A percentile compares a stretch with the other conserved stretches of the same genome.
These are phyloP conservation scores for Yamadazyma scolyti DNA, from an alignment of 805 yeast species.

Conservation along the genomic window DNA sequence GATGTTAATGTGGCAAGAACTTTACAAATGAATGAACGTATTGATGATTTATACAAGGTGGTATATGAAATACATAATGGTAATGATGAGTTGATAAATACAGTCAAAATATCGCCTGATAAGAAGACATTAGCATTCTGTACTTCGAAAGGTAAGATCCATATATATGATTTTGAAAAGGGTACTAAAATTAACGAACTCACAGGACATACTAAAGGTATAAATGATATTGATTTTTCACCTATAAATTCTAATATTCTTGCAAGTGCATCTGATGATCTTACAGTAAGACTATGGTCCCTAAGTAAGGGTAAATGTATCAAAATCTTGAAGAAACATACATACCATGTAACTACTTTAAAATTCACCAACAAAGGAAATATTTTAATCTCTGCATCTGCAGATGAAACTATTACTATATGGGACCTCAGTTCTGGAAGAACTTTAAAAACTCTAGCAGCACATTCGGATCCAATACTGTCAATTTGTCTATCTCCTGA, in stretches of 20 bases:
- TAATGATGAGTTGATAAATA: slow-evolving; percentile 4
- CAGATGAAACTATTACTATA: slow-evolving; percentile 85
- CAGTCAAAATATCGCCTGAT: slow-evolving; percentile 56
- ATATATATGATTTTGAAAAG: slow-evolving; percentile 17
- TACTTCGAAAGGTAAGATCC: slow-evolving; percentile 26
- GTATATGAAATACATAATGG: slow-evolving; percentile 1
- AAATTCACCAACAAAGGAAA: slow-evolving; percentile 73
- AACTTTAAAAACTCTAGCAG: slow-evolving; percentile 75
- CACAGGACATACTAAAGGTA: slow-evolving; percentile 63
- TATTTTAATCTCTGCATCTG: slow-evolving; percentile 72
- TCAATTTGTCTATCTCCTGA: slow-evolving; percentile 71
- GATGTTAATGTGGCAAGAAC: too few species aligned
- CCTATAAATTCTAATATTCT: slow-evolving; percentile 63
- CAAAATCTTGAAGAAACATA: slow-evolving; percentile 66
- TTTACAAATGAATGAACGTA: not conserved
- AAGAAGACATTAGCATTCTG: slow-evolving; percentile 55
- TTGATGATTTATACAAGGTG: slow-evolving; percentile 4
- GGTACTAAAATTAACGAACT: slow-evolving; percentile 32
- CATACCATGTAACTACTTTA: slow-evolving; percentile 76
- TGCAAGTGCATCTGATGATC: slow-evolving; percentile 87
- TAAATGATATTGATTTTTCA: slow-evolving; percentile 75
- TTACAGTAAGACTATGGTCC: slow-evolving; percentile 73
- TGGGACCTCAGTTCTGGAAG: slow-evolving; percentile 82
- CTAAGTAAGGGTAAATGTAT: slow-evolving; percentile 47
- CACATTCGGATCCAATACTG: slow-evolving; percentile 89